Evolutionary conservation across 1,284 basidiomycete species (phyloP).

Genomic region (Apiotrichum brassicae): DNA sequence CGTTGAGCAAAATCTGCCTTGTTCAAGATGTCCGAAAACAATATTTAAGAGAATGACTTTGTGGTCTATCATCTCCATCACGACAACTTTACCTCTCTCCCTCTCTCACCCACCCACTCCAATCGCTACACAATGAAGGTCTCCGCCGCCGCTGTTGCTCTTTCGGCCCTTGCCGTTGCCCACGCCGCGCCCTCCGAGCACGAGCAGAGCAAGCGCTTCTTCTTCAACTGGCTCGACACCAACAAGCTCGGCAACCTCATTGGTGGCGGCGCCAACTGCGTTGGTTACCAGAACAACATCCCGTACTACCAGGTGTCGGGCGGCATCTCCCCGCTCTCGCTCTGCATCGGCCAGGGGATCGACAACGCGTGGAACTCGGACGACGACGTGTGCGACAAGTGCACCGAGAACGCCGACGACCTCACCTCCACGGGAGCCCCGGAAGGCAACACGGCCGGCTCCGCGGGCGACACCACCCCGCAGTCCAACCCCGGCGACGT

Average conservation of each 20-base stretch:
- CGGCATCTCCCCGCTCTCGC: no score
- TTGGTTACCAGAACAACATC: neutral
- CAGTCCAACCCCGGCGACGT: no score
- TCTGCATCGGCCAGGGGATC: neutral
- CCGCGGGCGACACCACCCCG: no score
- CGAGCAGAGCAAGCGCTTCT: neutral
- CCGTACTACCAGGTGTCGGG: neutral
- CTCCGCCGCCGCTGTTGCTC: neutral
- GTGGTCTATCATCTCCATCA: neutral
- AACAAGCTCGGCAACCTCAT: neutral
- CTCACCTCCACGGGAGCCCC: neutral
- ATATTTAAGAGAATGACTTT: no score
- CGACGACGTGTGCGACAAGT: neutral
- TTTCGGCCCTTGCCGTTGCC: neutral
- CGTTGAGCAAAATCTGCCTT: no score
- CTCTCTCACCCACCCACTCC: no score
- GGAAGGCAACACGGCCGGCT: no score
- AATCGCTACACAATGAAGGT: neutral
- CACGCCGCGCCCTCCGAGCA: neutral
- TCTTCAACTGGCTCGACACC: neutral
- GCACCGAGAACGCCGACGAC: neutral
- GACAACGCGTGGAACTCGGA: neutral
- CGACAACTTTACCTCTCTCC: neutral
- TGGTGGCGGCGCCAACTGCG: neutral
- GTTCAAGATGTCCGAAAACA: no score